These are phyloP conservation scores for Saccharomyces hybrid DNA, from an alignment of 1,139 yeast genomes.

Conservation along the genomic window DNA sequence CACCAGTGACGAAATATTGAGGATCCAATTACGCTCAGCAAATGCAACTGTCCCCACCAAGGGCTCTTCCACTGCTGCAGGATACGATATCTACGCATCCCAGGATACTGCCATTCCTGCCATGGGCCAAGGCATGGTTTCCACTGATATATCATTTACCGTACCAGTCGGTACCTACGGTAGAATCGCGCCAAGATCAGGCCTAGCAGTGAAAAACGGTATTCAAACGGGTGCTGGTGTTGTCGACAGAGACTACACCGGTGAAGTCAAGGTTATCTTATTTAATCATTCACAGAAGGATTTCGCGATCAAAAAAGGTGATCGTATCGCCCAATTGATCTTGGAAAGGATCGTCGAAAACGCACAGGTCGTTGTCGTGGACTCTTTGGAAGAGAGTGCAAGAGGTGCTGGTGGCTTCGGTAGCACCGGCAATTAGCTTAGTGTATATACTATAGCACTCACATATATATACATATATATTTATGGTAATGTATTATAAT, in stretches of 20 bases:
- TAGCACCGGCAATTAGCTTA: conserved; percentile 56
- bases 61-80: conserved; percentile 88
- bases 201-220: conserved; percentile 90
- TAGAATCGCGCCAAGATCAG: conserved; percentile 94
- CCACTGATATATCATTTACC: conserved; percentile 78
- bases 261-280: conserved; percentile 80
- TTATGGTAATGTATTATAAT: neutral
- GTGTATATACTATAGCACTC: neutral
- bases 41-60: conserved; percentile 83
- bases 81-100: conserved; percentile 81
- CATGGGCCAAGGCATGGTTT: conserved; percentile 75
- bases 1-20: conserved; percentile 46
- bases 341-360: conserved; percentile 68
- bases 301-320: conserved; percentile 37
- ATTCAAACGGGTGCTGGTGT: conserved; percentile 98
- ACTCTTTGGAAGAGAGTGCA: conserved; percentile 53
- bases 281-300: conserved; percentile 66
- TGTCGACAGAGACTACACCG: conserved; percentile 92
- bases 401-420: conserved; percentile 97
- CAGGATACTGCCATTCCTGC: conserved; percentile 66
- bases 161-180: conserved; percentile 94
- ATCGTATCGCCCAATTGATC: conserved; percentile 69
- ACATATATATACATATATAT: no score
- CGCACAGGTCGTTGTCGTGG: conserved; percentile 64
- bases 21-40: conserved; percentile 65